phyloP scores from a whole-genome alignment of 1,139 yeast genomes.

The Yamadazyma epiphylla region DNA sequence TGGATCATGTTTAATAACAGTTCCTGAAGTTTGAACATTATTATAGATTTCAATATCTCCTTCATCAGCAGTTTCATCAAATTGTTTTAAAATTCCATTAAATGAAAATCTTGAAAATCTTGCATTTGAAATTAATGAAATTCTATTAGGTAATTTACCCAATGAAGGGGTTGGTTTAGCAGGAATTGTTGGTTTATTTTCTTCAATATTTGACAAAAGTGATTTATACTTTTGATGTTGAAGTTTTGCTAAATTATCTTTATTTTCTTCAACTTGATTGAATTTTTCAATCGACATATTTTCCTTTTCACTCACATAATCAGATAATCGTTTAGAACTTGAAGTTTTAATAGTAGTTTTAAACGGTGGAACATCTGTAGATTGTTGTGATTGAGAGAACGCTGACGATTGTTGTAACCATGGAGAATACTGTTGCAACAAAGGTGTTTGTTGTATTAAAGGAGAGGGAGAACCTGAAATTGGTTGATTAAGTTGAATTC shows the following conservation, averaged over 20 bases:
- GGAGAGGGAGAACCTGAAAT: not conserved
- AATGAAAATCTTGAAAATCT: slow-evolving; percentile 43
- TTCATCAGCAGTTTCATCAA: slow-evolving; percentile 16
- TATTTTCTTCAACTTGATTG: slow-evolving; percentile 13
- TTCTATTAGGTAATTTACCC: not conserved
- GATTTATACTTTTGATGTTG: not conserved
- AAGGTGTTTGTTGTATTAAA: slow-evolving; percentile 4
- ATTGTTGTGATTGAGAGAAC: too few relatives aligned
- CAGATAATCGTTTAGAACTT: slow-evolving; percentile 41
- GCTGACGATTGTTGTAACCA: too few relatives aligned
- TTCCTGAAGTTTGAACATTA: slow-evolving; percentile 23
- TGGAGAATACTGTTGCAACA: too few relatives aligned
- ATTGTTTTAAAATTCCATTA: slow-evolving; percentile 30
- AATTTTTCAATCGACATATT: slow-evolving; percentile 6
- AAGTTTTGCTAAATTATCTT: slow-evolving; percentile 6
- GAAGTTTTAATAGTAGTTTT: slow-evolving; percentile 36
- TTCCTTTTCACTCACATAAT: slow-evolving; percentile 19
- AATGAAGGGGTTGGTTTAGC: too few relatives aligned
- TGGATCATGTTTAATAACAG: slow-evolving; percentile 27
- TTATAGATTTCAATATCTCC: slow-evolving; percentile 28
- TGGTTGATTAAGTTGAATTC: slow-evolving; percentile 29
- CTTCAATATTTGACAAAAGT: not conserved
- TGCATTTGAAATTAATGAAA: slow-evolving; percentile 38
- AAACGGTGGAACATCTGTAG: too few relatives aligned
- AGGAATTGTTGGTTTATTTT: not conserved